Conservation (phyloP, 768 basidiomycete species). For the Scleroderma citrinum region DNA sequence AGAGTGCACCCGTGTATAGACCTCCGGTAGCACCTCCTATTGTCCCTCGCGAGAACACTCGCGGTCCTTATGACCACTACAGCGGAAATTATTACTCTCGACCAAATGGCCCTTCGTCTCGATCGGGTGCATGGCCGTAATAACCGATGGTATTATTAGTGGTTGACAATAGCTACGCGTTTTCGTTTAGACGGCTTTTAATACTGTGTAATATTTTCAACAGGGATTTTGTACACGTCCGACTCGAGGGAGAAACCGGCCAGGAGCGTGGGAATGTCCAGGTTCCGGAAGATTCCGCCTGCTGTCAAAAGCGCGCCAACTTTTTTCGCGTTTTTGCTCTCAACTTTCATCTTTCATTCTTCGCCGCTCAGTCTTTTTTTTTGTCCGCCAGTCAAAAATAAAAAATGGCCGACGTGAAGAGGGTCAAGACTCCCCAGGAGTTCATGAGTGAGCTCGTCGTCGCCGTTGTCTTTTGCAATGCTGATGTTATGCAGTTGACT, state of each 20-base stretch:
- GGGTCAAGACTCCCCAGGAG: conserved; percentile 85
- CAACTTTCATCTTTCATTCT: conserved; percentile 40
- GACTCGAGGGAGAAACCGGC: conserved; percentile 13
- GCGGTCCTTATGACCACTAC: conserved; percentile 20
- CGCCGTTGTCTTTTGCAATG: conserved; percentile 21
- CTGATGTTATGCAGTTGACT: conserved; percentile 59
- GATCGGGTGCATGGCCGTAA: conserved; percentile 24
- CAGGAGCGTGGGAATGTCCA: conserved; percentile 21
- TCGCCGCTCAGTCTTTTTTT: conserved; percentile 44
- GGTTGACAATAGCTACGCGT: conserved; percentile 10
- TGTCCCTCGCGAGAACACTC: conserved; percentile 16
- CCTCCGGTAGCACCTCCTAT: conserved; percentile 14
- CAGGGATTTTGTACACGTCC: no score
- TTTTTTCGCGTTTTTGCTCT: conserved; percentile 36
- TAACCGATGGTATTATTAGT: conserved; percentile 14
- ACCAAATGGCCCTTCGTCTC: conserved; percentile 17
- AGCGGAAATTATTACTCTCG: conserved; percentile 19
- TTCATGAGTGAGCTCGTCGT: conserved; percentile 56
- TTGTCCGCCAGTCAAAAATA: conserved; percentile 26
- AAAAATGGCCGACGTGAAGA: conserved; percentile 80
- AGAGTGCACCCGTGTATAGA: conserved; percentile 13
- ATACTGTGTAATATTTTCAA: conserved; percentile 6
- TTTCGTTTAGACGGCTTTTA: conserved; percentile 3
- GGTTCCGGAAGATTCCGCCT: conserved; percentile 28
- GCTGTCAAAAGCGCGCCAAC: conserved; percentile 41